Conservation (phyloP, 306 rosid genomes). For the Carpinus fangiana region DNA sequence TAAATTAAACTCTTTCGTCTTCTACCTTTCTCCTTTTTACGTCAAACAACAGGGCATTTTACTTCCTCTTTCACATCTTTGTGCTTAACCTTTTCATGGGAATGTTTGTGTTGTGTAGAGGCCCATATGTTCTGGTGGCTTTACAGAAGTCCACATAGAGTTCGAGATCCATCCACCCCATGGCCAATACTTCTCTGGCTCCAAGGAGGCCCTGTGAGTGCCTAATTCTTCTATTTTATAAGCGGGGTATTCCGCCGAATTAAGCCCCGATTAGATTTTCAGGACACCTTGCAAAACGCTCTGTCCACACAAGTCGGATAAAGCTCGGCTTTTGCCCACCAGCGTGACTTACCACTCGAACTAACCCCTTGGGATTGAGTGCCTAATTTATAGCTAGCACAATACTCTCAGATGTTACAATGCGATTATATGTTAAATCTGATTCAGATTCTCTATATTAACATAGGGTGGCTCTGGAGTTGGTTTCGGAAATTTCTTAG, state of each 20-base stretch:
- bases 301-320: no score
- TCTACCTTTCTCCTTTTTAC: no score
- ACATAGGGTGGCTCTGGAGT: neutral
- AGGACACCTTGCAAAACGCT: no score
- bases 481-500: neutral
- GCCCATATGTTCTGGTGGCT: constrained; percentile 7
- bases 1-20: neutral
- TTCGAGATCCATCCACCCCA: neutral
- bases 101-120: neutral
- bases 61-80: neutral
- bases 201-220: constrained; percentile 5
- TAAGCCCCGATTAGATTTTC: no score
- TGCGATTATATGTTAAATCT: neutral
- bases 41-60: no score
- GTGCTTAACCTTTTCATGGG: neutral
- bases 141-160: neutral
- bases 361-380: neutral
- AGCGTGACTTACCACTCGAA: no score
- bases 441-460: neutral
- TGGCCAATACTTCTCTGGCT: constrained; percentile 2
- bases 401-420: neutral
- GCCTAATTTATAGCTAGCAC: neutral
- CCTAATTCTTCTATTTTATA: neutral
- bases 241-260: no score
- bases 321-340: no score